phyloP scores from a whole-genome alignment of 495 filamentous ascomycete species.

The Penicillium dipodomyicola region DNA sequence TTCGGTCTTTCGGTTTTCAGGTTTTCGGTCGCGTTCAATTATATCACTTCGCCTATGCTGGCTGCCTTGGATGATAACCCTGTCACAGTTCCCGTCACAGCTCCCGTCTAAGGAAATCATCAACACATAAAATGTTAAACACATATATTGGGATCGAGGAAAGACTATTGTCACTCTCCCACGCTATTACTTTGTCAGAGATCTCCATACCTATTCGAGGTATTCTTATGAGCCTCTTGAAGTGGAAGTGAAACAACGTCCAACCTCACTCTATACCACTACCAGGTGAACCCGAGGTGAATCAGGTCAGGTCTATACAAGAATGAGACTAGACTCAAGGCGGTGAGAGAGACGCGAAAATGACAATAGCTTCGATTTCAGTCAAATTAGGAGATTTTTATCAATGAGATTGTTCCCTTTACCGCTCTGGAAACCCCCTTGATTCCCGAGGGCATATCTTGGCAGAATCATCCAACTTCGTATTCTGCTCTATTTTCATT shows the following conservation, averaged over 20 bases:
- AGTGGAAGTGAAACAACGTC: no score
- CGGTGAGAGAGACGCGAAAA: conserved; percentile 14
- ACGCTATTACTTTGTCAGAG: background rate
- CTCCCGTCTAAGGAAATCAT: background rate
- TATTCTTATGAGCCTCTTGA: background rate
- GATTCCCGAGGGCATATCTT: background rate
- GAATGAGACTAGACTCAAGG: conserved; percentile 1
- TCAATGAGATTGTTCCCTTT: conserved; percentile 12
- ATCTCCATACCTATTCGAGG: background rate
- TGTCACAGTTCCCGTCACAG: background rate
- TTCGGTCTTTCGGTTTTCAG: background rate
- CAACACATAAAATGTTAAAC: no score
- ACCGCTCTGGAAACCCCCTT: conserved; percentile 13
- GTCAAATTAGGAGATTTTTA: conserved; percentile 11
- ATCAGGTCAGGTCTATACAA: background rate
- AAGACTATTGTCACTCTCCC: background rate
- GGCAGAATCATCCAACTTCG: conserved; percentile 9
- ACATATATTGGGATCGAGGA: background rate
- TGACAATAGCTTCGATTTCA: conserved; percentile 15
- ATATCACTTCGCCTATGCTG: background rate
- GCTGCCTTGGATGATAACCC: background rate
- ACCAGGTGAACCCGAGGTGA: background rate
- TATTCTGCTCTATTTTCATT: conserved; percentile 10
- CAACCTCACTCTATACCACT: no score
- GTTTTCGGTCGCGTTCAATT: background rate